These are phyloP conservation scores for Tolypocladium inflatum DNA, from an alignment of 2,329 filamentous ascomycete species.

Conservation along the genomic window DNA sequence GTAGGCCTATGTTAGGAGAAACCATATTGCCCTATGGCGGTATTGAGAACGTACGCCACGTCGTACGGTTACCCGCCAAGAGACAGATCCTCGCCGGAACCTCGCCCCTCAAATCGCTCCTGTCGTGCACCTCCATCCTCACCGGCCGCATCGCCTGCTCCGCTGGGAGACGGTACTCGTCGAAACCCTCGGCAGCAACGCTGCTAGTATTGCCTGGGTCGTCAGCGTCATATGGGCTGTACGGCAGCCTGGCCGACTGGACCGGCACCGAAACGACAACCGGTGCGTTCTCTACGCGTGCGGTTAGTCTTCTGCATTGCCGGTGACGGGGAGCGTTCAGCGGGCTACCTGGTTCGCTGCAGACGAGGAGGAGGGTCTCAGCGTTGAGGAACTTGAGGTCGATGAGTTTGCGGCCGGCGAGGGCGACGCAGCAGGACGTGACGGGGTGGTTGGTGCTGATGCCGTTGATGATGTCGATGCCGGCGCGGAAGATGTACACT, in stretches of 20 bases:
- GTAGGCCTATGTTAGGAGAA: neutral
- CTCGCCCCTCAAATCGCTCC: slow-evolving; percentile 32
- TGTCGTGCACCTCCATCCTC: slow-evolving; percentile 42
- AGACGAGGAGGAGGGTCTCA: slow-evolving; percentile 48
- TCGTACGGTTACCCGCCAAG: slow-evolving; percentile 35
- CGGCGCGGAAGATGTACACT: slow-evolving; percentile 50
- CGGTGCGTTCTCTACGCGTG: slow-evolving; percentile 13
- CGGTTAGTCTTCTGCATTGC: neutral
- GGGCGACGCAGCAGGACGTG: slow-evolving; percentile 28
- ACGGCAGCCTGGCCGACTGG: slow-evolving; percentile 23
- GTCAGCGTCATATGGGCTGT: slow-evolving; percentile 22
- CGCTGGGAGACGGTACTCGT: slow-evolving; percentile 16
- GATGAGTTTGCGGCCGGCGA: slow-evolving; percentile 35
- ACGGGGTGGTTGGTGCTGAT: slow-evolving; percentile 40
- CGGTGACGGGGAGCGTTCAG: neutral
- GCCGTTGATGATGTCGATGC: slow-evolving; percentile 45
- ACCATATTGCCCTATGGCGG: slow-evolving; percentile 1
- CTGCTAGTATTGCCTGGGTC: slow-evolving; percentile 2
- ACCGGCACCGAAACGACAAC: slow-evolving; percentile 26
- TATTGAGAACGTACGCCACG: slow-evolving; percentile 38
- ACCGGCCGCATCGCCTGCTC: slow-evolving; percentile 24
- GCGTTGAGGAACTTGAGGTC: slow-evolving; percentile 63
- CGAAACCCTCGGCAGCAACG: slow-evolving; percentile 9
- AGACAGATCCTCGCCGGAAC: slow-evolving; percentile 42
- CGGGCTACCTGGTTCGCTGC: slow-evolving; percentile 29